A percentile compares a stretch with the other conserved stretches of the same genome.
Evolutionary conservation across 768 basidiomycete genomes (phyloP).

Genomic region (Tulasnella sp.): DNA sequence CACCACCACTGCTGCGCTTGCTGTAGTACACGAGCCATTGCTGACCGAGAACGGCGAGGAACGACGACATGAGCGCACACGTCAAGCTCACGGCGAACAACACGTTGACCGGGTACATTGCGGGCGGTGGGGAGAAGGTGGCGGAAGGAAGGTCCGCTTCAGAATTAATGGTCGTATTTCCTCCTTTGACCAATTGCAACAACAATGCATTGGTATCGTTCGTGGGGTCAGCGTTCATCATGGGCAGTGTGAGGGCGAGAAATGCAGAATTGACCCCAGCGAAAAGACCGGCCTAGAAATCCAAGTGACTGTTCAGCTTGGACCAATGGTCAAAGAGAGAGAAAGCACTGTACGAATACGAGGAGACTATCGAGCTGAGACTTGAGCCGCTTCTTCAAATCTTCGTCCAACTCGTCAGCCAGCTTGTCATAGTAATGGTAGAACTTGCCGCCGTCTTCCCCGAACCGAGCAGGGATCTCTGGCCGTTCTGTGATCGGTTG

Average conservation of each 20-base stretch:
- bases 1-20: background rate
- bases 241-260: background rate
- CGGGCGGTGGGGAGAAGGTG: background rate
- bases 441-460: background rate
- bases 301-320: background rate
- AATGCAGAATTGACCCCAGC: background rate
- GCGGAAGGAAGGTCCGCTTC: background rate
- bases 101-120: background rate
- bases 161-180: background rate
- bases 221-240: background rate
- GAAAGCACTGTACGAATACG: background rate
- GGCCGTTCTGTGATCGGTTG: background rate
- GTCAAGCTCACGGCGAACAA: background rate
- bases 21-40: background rate
- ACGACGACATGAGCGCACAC: background rate
- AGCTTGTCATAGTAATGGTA: background rate
- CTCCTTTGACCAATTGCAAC: background rate
- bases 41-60: background rate
- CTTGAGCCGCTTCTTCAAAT: background rate
- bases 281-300: background rate
- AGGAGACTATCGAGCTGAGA: background rate
- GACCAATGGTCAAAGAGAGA: background rate
- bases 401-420: background rate
- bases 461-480: background rate
- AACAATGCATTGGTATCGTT: background rate